Percentiles rank a stretch among this genome's conserved stretches.
Evolutionary conservation across 108 stramenopile genomes (phyloP).

Genomic region (Fragilariopsis cylindrus): DNA sequence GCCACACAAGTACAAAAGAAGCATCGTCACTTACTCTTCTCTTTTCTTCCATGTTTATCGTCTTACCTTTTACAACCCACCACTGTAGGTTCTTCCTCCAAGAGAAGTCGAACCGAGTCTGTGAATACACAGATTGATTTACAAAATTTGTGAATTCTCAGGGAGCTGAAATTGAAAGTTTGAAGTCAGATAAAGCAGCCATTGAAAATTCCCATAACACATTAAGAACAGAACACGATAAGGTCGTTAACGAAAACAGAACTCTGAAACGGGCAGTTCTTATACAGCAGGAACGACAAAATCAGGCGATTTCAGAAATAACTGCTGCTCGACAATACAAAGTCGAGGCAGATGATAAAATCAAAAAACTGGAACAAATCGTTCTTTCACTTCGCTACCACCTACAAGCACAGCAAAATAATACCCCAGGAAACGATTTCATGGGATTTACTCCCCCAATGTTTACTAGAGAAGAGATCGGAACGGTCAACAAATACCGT

Average conservation of each 20-base stretch:
- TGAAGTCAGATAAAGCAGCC: constrained; percentile 60
- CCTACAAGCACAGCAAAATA: constrained; percentile 59
- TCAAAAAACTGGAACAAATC: constrained; percentile 81
- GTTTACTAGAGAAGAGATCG: constrained; percentile 46
- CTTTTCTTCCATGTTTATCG: too few relatives aligned
- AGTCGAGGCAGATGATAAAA: constrained; percentile 64
- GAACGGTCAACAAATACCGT: background rate
- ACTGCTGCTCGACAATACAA: constrained; percentile 67
- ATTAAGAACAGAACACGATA: constrained; percentile 56
- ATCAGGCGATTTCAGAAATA: constrained; percentile 61
- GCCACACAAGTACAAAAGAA: too few relatives aligned
- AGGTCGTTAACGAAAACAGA: constrained; percentile 69
- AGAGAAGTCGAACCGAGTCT: constrained; percentile 26
- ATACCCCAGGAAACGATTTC: constrained; percentile 65
- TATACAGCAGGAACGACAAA: constrained; percentile 84
- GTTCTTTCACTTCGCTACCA: constrained; percentile 76
- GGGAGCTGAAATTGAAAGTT: constrained; percentile 60
- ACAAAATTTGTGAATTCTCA: constrained; percentile 58
- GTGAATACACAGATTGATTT: constrained; percentile 23
- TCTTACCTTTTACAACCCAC: too few relatives aligned
- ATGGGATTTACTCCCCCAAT: constrained; percentile 74
- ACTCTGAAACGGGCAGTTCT: constrained; percentile 75
- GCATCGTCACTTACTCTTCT: too few relatives aligned
- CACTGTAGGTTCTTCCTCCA: constrained; percentile 23
- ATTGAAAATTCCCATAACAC: constrained; percentile 36